These are phyloP conservation scores for Penicillium sp. DNA, from an alignment of 2,329 filamentous ascomycete species.

Conservation along the genomic window DNA sequence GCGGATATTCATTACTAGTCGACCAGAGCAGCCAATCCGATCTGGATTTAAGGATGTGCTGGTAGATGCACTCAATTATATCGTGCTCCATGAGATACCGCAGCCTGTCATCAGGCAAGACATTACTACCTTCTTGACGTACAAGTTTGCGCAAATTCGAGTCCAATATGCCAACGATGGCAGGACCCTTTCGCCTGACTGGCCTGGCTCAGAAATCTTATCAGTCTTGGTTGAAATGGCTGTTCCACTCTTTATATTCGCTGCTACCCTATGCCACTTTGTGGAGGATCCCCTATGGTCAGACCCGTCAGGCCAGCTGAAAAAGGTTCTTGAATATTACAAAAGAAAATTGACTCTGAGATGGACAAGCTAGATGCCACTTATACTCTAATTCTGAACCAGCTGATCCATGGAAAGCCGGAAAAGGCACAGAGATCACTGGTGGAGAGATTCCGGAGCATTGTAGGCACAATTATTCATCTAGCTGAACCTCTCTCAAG, in stretches of 20 bases:
- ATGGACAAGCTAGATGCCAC: slow-evolving; percentile 25
- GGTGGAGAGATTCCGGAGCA: slow-evolving; percentile 13
- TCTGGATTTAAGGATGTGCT: slow-evolving; percentile 19
- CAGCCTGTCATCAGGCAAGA: slow-evolving; percentile 22
- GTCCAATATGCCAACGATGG: no score
- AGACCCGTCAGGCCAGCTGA: neutral
- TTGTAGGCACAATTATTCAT: slow-evolving; percentile 24
- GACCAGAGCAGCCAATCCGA: slow-evolving; percentile 28
- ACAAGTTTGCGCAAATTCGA: neutral
- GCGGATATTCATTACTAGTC: slow-evolving; percentile 27
- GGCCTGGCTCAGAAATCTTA: slow-evolving; percentile 1
- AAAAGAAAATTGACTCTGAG: neutral
- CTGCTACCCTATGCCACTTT: slow-evolving; percentile 11
- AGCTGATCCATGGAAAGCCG: neutral
- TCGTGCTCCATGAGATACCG: slow-evolving; percentile 24
- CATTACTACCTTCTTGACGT: slow-evolving; percentile 19
- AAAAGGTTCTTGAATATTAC: neutral
- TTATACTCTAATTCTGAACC: slow-evolving; percentile 20
- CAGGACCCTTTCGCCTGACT: slow-evolving; percentile 10
- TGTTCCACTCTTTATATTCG: slow-evolving; percentile 13
- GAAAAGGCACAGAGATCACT: neutral
- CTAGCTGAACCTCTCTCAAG: slow-evolving; percentile 21
- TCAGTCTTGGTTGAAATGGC: slow-evolving; percentile 1
- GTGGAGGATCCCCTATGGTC: neutral
- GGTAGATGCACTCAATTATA: slow-evolving; percentile 20